Percentiles rank a stretch among this genome's conserved stretches.
Evolutionary conservation across 768 basidiomycete genomes (phyloP).

Genomic region (Lentinula boryana): DNA sequence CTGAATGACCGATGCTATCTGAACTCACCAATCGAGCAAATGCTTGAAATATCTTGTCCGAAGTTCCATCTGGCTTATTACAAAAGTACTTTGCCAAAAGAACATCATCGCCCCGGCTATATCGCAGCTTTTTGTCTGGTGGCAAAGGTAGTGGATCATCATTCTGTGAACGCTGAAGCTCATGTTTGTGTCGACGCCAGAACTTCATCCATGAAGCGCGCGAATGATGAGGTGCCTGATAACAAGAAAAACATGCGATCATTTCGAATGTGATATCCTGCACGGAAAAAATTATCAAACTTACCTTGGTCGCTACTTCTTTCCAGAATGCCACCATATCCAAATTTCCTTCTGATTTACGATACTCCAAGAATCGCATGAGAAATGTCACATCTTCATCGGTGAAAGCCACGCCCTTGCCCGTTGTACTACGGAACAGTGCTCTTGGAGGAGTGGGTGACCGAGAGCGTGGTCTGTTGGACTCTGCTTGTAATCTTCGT

Average conservation of each 20-base stretch:
- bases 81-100: constrained; percentile 72
- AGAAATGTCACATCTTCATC: constrained; percentile 77
- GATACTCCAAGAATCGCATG: constrained; percentile 70
- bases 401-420: constrained; percentile 87
- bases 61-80: constrained; percentile 72
- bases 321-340: constrained; percentile 82
- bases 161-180: constrained; percentile 57
- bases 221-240: constrained; percentile 82
- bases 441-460: constrained; percentile 81
- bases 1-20: background rate
- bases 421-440: constrained; percentile 78
- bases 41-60: constrained; percentile 77
- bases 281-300: constrained; percentile 13
- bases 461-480: constrained; percentile 42
- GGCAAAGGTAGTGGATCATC: constrained; percentile 70
- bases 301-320: constrained; percentile 64
- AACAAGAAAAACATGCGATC: constrained; percentile 2
- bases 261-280: background rate
- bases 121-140: constrained; percentile 86
- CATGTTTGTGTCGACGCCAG: constrained; percentile 85
- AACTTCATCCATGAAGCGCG: constrained; percentile 94
- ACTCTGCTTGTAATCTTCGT: constrained; percentile 19
- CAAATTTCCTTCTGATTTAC: constrained; percentile 62
- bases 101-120: constrained; percentile 74
- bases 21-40: constrained; percentile 63